Evolutionary conservation across 1,284 basidiomycete genomes (phyloP), one percentile per base, ranked within the genome.

Genomic region (Melampsora americana): DNA sequence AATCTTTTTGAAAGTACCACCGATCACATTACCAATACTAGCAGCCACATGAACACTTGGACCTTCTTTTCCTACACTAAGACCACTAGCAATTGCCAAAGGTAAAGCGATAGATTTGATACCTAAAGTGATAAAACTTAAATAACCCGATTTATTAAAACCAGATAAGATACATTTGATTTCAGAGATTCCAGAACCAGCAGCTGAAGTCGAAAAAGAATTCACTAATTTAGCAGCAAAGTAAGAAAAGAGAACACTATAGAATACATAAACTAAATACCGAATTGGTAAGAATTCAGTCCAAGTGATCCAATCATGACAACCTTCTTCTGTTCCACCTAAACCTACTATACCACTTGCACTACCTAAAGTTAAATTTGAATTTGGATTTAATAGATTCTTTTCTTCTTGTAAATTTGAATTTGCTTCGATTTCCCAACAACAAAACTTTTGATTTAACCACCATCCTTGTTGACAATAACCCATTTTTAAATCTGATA

Each of bases 91-190:
- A 80, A 99, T 97, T n/a, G 95, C 90, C 23, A 98, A 86, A 32
- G 95, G 95, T 79, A 98, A 84, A 9, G 93, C 93, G 50, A 98
- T 84, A 80, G 90, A 92, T 85, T 98, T 98, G 83, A 97, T 90
- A 77, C 89, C 85, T 79, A 98, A 89, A 0, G 95, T 99, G 83
- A 90, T 89, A 77, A 91, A 89, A 14, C 93, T 90, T 50, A 99
- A 86, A 82, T 92, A 99, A 0, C 93, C 93, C 83, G 95, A 90
- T 90, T 99, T 98, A 80, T 94, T 87, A 83, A 99, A 99, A 0
- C 96, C 96, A 5, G 92, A 92, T 26, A 99, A 85, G 80, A 99
- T 98, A 83, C 95, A 98, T 82, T 99, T 99, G 85, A 99, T 98
- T 84, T 99, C 96, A 30, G 94, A 93, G 77, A 99, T 99, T 72